These are phyloP conservation scores for Terfezia boudieri DNA, from an alignment of 495 filamentous ascomycete species.

Conservation along the genomic window DNA sequence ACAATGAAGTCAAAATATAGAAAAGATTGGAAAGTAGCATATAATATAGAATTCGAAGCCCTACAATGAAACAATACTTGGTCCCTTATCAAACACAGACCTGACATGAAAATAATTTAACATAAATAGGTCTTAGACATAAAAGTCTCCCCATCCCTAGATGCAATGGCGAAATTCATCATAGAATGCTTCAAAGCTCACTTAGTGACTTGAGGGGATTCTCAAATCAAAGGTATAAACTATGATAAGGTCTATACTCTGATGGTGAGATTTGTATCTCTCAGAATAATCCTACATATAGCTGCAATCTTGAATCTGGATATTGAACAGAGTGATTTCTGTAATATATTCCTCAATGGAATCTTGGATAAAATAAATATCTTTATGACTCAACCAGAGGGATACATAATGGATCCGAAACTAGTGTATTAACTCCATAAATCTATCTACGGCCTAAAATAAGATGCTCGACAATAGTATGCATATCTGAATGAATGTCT, in stretches of 20 bases:
- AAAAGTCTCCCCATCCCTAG: background rate
- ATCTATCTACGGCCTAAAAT: background rate
- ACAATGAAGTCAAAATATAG: background rate
- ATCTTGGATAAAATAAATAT: background rate
- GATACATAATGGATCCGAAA: background rate
- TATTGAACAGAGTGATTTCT: constrained; percentile 1
- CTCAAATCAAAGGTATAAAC: background rate
- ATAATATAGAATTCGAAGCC: background rate
- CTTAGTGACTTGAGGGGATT: background rate
- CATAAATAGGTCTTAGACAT: background rate
- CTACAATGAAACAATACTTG: background rate
- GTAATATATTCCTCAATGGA: background rate
- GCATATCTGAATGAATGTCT: background rate
- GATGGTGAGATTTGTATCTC: background rate
- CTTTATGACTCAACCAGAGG: background rate
- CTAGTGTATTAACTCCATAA: background rate
- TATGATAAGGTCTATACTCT: background rate
- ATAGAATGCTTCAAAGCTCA: background rate
- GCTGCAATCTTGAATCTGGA: background rate
- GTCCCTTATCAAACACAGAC: background rate
- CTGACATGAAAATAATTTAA: background rate
- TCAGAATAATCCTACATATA: background rate
- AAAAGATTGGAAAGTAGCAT: background rate
- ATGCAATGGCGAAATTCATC: background rate
- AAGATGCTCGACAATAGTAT: background rate